Conservation (phyloP, 2,329 filamentous ascomycete species). For the Ramichloridium luteum region DNA sequence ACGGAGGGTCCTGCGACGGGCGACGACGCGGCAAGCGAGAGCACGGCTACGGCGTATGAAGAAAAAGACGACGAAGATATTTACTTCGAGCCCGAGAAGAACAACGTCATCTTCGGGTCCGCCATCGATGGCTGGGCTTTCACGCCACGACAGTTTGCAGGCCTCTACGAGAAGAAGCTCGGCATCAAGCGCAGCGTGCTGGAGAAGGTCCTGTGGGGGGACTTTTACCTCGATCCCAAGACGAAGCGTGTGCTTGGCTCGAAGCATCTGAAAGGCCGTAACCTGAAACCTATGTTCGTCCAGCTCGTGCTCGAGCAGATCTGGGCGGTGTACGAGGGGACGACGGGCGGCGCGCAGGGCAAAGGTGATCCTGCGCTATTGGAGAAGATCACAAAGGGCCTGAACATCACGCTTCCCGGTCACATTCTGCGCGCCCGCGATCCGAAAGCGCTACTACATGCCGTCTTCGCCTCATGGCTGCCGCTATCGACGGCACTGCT, state of each 20-base stretch:
- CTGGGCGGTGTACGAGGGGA: slow-evolving; percentile 91
- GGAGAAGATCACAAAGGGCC: slow-evolving; percentile 89
- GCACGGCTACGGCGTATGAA: slow-evolving; percentile 53
- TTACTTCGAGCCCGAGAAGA: slow-evolving; percentile 95
- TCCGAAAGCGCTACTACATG: slow-evolving; percentile 67
- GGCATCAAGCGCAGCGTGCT: slow-evolving; percentile 80
- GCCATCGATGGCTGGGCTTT: slow-evolving; percentile 99
- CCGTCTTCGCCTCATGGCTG: slow-evolving; percentile 80
- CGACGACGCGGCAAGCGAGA: slow-evolving; percentile 33
- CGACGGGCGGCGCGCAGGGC: slow-evolving; percentile 66
- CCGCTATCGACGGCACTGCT: slow-evolving; percentile 84
- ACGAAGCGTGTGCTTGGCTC: slow-evolving; percentile 82
- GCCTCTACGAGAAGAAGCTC: slow-evolving; percentile 89
- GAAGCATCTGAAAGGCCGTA: slow-evolving; percentile 85
- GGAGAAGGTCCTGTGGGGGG: slow-evolving; percentile 93
- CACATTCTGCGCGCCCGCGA: slow-evolving; percentile 77
- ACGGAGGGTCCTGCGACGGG: slow-evolving; percentile 38
- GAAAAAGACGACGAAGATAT: slow-evolving; percentile 93
- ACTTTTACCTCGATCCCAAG: slow-evolving; percentile 92
- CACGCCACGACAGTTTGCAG: slow-evolving; percentile 85
- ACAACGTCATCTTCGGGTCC: slow-evolving; percentile 98
- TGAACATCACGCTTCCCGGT: slow-evolving; percentile 71
- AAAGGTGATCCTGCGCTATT: slow-evolving; percentile 72
- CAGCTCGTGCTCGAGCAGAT: slow-evolving; percentile 91
- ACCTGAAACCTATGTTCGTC: slow-evolving; percentile 93